Evolutionary conservation across 2,329 filamentous ascomycete genomes (phyloP).

Genomic region (Trichoderma harzianum): DNA sequence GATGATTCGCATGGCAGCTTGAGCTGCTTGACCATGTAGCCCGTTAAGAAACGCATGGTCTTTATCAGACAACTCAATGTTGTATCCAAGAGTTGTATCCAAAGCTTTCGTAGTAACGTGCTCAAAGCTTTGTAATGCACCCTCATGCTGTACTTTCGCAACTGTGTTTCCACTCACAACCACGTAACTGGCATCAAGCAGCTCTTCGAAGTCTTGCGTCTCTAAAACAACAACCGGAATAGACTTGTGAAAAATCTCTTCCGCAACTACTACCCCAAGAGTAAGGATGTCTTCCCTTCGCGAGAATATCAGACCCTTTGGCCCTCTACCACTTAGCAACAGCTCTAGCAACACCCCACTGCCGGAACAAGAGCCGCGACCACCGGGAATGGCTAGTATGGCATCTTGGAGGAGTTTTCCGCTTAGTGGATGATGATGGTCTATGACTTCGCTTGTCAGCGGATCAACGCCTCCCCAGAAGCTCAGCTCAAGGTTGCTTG

Average conservation of each 20-base stretch:
- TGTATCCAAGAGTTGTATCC: background rate
- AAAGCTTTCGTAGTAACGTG: background rate
- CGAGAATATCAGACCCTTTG: slow-evolving; percentile 40
- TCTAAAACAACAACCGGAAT: slow-evolving; percentile 39
- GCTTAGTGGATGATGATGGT: slow-evolving; percentile 40
- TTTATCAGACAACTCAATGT: slow-evolving; percentile 6
- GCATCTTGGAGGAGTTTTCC: slow-evolving; percentile 31
- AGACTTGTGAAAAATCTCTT: slow-evolving; percentile 37
- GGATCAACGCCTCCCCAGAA: slow-evolving; percentile 46
- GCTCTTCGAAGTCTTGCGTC: slow-evolving; percentile 19
- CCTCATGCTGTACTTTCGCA: background rate
- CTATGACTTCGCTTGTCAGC: slow-evolving; percentile 40
- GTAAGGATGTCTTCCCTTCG: slow-evolving; percentile 43
- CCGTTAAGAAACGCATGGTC: slow-evolving; percentile 32
- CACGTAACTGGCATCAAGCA: background rate
- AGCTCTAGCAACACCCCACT: slow-evolving; percentile 45
- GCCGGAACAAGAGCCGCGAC: slow-evolving; percentile 46
- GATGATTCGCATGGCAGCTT: slow-evolving; percentile 38
- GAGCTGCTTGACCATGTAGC: slow-evolving; percentile 31
- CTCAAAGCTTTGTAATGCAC: background rate
- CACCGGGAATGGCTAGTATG: slow-evolving; percentile 42
- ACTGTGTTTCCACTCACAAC: background rate
- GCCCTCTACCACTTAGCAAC: slow-evolving; percentile 37
- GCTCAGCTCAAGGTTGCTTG: slow-evolving; percentile 34
- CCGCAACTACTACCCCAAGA: slow-evolving; percentile 42